These are phyloP conservation scores for Trichophyton verrucosum DNA, from an alignment of 2,329 filamentous ascomycete genomes.

Conservation along the genomic window DNA sequence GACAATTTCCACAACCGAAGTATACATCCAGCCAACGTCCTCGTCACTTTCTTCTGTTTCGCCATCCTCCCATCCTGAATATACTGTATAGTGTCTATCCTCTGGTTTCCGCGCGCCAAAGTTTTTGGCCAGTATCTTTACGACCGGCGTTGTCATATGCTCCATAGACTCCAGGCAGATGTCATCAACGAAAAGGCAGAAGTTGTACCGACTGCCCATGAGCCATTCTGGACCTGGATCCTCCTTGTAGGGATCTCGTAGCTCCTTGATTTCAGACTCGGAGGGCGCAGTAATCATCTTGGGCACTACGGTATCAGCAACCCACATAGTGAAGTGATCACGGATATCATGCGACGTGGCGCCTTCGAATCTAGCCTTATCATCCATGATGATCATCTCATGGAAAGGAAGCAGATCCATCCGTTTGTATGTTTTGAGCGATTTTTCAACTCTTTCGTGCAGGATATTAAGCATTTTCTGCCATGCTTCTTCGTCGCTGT, in stretches of 20 bases:
- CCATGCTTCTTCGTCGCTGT: constrained; percentile 12
- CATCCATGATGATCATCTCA: background rate
- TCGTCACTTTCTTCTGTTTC: constrained; percentile 11
- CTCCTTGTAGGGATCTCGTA: background rate
- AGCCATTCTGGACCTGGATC: background rate
- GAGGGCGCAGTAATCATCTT: background rate
- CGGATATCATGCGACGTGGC: background rate
- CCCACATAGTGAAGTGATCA: background rate
- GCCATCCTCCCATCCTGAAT: constrained; percentile 13
- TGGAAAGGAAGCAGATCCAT: background rate
- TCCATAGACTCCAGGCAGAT: constrained; percentile 14
- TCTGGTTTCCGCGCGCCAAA: constrained; percentile 7
- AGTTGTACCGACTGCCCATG: constrained; percentile 11
- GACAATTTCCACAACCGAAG: background rate
- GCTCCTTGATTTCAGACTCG: background rate
- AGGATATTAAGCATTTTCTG: constrained; percentile 10
- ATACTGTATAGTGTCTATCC: constrained; percentile 10
- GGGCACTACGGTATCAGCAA: background rate
- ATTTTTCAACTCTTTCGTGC: background rate
- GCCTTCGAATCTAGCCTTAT: background rate
- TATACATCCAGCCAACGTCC: constrained; percentile 16
- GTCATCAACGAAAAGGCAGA: constrained; percentile 14
- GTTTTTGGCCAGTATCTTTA: constrained; percentile 11
- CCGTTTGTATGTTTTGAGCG: background rate
- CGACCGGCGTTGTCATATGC: constrained; percentile 11